These are phyloP conservation scores for Aureobasidium sp. DNA, from an alignment of 2,329 filamentous ascomycete species.

Conservation along the genomic window DNA sequence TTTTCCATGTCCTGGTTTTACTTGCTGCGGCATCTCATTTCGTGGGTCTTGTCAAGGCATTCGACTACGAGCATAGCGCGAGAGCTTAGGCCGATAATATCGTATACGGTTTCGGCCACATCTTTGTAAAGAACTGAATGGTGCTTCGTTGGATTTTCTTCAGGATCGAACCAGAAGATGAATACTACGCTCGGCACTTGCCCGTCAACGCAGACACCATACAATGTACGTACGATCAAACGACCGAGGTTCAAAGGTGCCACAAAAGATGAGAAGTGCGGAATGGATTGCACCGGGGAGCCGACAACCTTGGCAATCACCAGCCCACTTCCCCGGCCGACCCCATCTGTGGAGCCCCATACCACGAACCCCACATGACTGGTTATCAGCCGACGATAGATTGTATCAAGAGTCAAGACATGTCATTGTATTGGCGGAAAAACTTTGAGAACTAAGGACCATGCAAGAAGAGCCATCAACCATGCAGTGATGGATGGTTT, in stretches of 20 bases:
- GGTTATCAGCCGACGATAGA: background rate
- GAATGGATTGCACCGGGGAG: background rate
- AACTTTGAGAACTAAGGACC: background rate
- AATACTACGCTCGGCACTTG: too few relatives aligned
- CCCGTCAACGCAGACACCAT: background rate
- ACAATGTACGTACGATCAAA: background rate
- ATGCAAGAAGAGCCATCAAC: background rate
- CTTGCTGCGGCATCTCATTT: constrained; percentile 76
- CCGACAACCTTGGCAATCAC: background rate
- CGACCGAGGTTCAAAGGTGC: background rate
- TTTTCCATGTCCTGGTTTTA: constrained; percentile 88
- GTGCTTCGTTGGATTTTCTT: too few relatives aligned
- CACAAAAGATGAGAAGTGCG: background rate
- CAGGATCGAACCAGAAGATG: too few relatives aligned
- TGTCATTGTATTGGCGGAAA: constrained; percentile 7
- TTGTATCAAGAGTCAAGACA: background rate
- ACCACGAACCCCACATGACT: background rate
- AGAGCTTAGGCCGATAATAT: constrained; percentile 1
- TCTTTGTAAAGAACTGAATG: background rate
- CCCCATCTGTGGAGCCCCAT: background rate
- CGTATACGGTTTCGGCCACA: background rate
- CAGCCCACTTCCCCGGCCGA: background rate
- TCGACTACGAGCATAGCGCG: constrained; percentile 69
- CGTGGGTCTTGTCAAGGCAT: constrained; percentile 72
- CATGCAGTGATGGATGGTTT: background rate